These are phyloP conservation scores for Arabidopsis hybrid DNA, from an alignment of 441 rosid genomes.

Conservation along the genomic window DNA sequence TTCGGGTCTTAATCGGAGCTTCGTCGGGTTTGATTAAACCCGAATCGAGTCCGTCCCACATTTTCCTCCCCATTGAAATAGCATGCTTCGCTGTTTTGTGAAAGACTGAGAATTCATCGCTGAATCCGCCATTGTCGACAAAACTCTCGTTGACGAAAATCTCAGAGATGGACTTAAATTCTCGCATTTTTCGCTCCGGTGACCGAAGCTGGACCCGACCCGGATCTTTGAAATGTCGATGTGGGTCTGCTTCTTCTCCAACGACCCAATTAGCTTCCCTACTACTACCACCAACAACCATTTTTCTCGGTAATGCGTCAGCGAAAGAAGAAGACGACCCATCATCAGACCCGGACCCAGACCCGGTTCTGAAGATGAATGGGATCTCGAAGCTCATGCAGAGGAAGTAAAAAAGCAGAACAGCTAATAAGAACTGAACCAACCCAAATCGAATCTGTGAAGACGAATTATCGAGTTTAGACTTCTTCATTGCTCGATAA, in stretches of 20 bases:
- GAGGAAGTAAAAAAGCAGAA: slow-evolving; percentile 56
- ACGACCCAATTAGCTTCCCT: slow-evolving; percentile 42
- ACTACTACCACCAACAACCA: slow-evolving; percentile 40
- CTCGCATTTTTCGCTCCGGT: slow-evolving; percentile 47
- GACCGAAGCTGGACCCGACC: slow-evolving; percentile 10
- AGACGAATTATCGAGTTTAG: slow-evolving; percentile 53
- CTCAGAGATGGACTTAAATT: slow-evolving; percentile 53
- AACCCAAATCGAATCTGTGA: slow-evolving; percentile 56
- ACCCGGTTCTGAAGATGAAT: slow-evolving; percentile 48
- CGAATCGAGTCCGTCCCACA: slow-evolving; percentile 53
- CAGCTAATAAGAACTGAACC: slow-evolving; percentile 49
- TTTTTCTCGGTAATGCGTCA: slow-evolving; percentile 54
- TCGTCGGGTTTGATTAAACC: slow-evolving; percentile 33
- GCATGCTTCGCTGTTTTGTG: slow-evolving; percentile 53
- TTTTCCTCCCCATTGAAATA: slow-evolving; percentile 50
- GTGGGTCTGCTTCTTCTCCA: slow-evolving; percentile 43
- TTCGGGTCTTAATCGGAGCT: slow-evolving; percentile 22
- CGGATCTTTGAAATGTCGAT: slow-evolving; percentile 32
- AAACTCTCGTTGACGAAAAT: slow-evolving; percentile 52
- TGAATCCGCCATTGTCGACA: slow-evolving; percentile 45
- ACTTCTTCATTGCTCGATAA: slow-evolving; percentile 55
- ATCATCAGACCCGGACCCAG: slow-evolving; percentile 38
- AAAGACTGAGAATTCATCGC: slow-evolving; percentile 56
- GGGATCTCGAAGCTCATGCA: slow-evolving; percentile 67
- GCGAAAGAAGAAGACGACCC: slow-evolving; percentile 33